Percentiles rank a stretch among this genome's conserved stretches.
Evolutionary conservation across 2,329 filamentous ascomycete species (phyloP).

Genomic region (Neonectria neomacrospora): DNA sequence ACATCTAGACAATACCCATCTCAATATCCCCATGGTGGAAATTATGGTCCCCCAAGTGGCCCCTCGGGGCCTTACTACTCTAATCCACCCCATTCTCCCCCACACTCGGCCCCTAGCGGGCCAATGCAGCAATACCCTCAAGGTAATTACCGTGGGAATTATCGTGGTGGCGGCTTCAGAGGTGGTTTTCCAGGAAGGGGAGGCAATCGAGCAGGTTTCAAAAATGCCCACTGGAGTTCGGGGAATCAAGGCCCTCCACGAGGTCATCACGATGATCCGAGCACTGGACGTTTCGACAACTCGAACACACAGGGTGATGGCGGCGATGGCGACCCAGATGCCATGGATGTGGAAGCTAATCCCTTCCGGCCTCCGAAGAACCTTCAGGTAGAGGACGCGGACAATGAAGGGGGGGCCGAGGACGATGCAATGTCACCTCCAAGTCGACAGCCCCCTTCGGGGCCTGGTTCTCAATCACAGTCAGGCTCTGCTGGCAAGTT

Average conservation of each 20-base stretch:
- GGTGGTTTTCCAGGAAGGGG: constrained; percentile 66
- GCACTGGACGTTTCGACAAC: constrained; percentile 34
- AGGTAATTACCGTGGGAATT: constrained; percentile 57
- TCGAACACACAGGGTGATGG: constrained; percentile 25
- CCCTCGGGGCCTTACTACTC: constrained; percentile 66
- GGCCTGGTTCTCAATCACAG: constrained; percentile 62
- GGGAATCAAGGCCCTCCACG: constrained; percentile 38
- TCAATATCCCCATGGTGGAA: constrained; percentile 64
- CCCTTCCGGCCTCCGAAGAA: constrained; percentile 44
- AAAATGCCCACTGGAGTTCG: constrained; percentile 77
- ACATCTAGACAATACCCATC: constrained; percentile 68
- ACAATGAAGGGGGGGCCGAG: constrained; percentile 55
- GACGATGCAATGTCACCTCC: constrained; percentile 65
- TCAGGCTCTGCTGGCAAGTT: constrained; percentile 73
- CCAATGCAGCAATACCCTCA: constrained; percentile 65
- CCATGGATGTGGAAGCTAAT: constrained; percentile 32
- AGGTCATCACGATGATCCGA: constrained; percentile 38
- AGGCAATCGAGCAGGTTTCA: constrained; percentile 70
- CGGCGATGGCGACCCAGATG: constrained; percentile 28
- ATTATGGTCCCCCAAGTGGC: constrained; percentile 62
- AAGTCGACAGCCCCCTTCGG: constrained; percentile 63
- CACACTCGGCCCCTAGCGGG: constrained; percentile 67
- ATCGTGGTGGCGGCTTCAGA: constrained; percentile 68
- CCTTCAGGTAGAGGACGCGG: constrained; percentile 15
- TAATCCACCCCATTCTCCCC: constrained; percentile 59